Evolutionary conservation across 108 stramenopile genomes (phyloP).

Genomic region (Aureococcus anophagefferens): DNA sequence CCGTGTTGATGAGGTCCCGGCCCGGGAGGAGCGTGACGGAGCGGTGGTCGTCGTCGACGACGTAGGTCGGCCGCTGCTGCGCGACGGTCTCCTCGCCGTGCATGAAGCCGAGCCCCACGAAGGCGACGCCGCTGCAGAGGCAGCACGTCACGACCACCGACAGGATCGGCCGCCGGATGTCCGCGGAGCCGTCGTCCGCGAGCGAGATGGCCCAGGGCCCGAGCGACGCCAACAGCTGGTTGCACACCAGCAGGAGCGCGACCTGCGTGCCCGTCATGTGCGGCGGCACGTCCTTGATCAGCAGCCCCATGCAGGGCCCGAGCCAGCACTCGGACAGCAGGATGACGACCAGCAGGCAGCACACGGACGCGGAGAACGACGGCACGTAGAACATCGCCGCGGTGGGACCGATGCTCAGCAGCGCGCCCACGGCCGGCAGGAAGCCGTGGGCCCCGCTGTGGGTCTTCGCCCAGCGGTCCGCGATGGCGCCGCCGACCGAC

Average conservation of each 20-base stretch:
- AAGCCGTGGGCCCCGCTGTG: conserved; percentile 11
- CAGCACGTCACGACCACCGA: not conserved
- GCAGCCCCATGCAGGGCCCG: conserved; percentile 23
- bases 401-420: conserved; percentile 8
- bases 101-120: too few relatives aligned
- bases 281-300: conserved; percentile 18
- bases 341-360: conserved; percentile 6
- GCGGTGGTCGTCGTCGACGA: too few relatives aligned
- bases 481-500: conserved; percentile 17
- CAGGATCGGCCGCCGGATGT: conserved; percentile 9
- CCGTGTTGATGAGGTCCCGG: too few relatives aligned
- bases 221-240: conserved; percentile 10
- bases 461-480: conserved; percentile 7
- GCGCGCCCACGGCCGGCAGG: conserved; percentile 17
- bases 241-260: conserved; percentile 21
- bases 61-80: too few relatives aligned
- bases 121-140: not conserved
- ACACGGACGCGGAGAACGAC: conserved; percentile 6
- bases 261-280: conserved; percentile 18
- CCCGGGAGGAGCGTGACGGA: too few relatives aligned
- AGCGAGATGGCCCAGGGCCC: conserved; percentile 20
- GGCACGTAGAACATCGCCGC: conserved; percentile 10
- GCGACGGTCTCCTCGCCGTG: too few relatives aligned
- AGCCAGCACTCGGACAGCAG: conserved; percentile 28
- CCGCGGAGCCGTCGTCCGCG: conserved; percentile 3